phyloP scores from a whole-genome alignment of 2,329 filamentous ascomycete species.

The Aspergillus fumigatus region DNA sequence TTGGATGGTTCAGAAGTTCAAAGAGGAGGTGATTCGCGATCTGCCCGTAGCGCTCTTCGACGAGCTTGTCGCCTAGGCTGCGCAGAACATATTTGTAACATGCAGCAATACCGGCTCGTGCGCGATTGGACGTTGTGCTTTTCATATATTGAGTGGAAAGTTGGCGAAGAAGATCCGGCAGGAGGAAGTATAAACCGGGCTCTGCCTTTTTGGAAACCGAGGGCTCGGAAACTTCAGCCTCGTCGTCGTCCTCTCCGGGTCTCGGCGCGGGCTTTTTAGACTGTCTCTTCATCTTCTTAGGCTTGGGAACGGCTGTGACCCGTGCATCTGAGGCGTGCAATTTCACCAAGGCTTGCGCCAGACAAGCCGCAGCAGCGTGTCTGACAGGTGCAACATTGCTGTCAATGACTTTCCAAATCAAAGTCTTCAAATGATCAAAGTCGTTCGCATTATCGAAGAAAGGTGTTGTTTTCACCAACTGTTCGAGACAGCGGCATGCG shows the following conservation, averaged over 20 bases:
- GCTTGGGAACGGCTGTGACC: slow-evolving; percentile 51
- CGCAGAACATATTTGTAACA: slow-evolving; percentile 81
- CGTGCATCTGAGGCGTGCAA: slow-evolving; percentile 63
- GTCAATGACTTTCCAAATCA: slow-evolving; percentile 83
- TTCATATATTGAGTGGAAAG: slow-evolving; percentile 77
- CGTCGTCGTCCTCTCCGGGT: slow-evolving; percentile 67
- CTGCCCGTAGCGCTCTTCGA: slow-evolving; percentile 75
- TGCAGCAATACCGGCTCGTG: slow-evolving; percentile 75
- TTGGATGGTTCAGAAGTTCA: slow-evolving; percentile 72
- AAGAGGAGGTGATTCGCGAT: slow-evolving; percentile 77
- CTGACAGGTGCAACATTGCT: slow-evolving; percentile 69
- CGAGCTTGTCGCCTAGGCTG: slow-evolving; percentile 72
- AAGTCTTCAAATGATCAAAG: slow-evolving; percentile 80
- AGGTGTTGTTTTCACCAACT: slow-evolving; percentile 64
- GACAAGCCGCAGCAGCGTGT: slow-evolving; percentile 78
- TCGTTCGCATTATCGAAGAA: slow-evolving; percentile 87
- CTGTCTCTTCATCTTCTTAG: slow-evolving; percentile 67
- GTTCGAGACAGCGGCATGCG: slow-evolving; percentile 73
- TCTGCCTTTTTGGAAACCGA: slow-evolving; percentile 68
- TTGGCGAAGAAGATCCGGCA: slow-evolving; percentile 73
- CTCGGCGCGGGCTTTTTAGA: slow-evolving; percentile 59
- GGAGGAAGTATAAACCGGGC: slow-evolving; percentile 64
- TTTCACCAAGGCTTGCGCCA: slow-evolving; percentile 79
- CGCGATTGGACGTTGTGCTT: slow-evolving; percentile 71
- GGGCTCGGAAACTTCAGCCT: slow-evolving; percentile 69